Evolutionary conservation across 352 stramenopile species (phyloP).

Genomic region (Globisporangium paddicum): DNA sequence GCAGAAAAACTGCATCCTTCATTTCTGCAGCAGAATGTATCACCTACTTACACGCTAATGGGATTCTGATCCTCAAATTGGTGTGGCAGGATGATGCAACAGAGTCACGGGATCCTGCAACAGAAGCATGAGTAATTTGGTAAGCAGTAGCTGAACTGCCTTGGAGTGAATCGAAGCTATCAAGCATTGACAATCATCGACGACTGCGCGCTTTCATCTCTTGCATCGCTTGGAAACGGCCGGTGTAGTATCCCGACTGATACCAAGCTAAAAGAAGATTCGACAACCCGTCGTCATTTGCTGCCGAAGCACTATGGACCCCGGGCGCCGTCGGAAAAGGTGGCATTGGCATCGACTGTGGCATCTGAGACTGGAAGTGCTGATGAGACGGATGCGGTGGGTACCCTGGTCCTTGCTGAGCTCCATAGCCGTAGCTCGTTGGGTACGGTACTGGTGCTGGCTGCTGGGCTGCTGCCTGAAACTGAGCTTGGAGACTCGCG

Average conservation of each 20-base stretch:
- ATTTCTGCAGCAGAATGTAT: not conserved
- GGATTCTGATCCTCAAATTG: not conserved
- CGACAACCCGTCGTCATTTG: slow-evolving; percentile 50
- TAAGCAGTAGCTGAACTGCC: not conserved
- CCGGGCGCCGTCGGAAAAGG: slow-evolving; percentile 13
- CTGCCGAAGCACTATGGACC: slow-evolving; percentile 12
- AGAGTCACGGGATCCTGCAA: slow-evolving; percentile 12
- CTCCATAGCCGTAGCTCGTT: slow-evolving; percentile 9
- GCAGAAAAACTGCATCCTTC: not conserved
- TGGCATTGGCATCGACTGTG: slow-evolving; percentile 10
- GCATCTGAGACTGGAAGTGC: slow-evolving; percentile 8
- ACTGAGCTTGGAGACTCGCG: slow-evolving; percentile 53
- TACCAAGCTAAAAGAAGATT: slow-evolving; percentile 83
- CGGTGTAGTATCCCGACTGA: slow-evolving; percentile 80
- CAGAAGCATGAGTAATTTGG: not conserved
- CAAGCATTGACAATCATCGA: slow-evolving; percentile 4
- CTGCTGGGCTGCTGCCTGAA: slow-evolving; percentile 23
- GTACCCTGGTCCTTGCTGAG: slow-evolving; percentile 9
- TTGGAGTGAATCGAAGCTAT: too few relatives aligned
- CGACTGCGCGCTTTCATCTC: slow-evolving; percentile 46
- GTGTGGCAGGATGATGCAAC: slow-evolving; percentile 13
- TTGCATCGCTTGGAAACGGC: slow-evolving; percentile 71
- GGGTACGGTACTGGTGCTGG: slow-evolving; percentile 10
- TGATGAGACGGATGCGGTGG: slow-evolving; percentile 25
- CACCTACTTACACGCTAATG: not conserved